A percentile compares a stretch with the other conserved stretches of the same genome.
Conservation (phyloP, 116 monocot species). For the Dioscorea cayenensis region DNA sequence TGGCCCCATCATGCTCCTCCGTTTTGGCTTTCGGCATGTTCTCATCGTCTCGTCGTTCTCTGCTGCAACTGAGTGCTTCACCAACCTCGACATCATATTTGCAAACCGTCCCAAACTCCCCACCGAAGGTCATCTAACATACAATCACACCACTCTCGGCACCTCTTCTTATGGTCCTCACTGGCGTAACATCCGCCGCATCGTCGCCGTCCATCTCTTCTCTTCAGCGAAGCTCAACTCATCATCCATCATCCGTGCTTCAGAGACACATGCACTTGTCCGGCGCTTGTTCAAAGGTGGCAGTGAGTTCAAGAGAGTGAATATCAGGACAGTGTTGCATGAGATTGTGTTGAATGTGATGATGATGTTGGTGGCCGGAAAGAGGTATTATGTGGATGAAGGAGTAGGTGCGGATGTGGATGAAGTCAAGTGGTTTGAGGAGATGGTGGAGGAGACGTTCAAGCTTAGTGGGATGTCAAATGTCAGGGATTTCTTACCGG, state of each 20-base stretch:
- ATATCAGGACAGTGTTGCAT: neutral
- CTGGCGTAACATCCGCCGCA: neutral
- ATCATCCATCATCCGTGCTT: neutral
- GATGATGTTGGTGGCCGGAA: neutral
- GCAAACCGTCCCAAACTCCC: neutral
- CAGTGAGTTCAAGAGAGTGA: no score
- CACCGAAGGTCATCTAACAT: neutral
- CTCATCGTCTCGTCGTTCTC: neutral
- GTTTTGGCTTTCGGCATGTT: neutral
- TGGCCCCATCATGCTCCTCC: neutral
- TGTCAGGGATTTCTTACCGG: neutral
- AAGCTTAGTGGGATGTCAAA: no score
- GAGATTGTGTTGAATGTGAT: neutral
- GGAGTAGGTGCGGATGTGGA: neutral
- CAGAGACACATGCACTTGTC: neutral
- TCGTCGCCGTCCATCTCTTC: neutral
- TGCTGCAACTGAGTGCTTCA: neutral
- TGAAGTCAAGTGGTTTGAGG: neutral
- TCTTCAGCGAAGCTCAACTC: neutral
- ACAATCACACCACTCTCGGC: neutral
- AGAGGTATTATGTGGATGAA: neutral
- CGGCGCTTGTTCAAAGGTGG: neutral
- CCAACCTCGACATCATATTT: neutral
- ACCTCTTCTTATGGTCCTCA: neutral
- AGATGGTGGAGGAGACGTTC: slow-evolving; percentile 1